Evolutionary conservation across 306 rosid genomes (phyloP).

Genomic region (Dalbergia cochinchinensis): DNA sequence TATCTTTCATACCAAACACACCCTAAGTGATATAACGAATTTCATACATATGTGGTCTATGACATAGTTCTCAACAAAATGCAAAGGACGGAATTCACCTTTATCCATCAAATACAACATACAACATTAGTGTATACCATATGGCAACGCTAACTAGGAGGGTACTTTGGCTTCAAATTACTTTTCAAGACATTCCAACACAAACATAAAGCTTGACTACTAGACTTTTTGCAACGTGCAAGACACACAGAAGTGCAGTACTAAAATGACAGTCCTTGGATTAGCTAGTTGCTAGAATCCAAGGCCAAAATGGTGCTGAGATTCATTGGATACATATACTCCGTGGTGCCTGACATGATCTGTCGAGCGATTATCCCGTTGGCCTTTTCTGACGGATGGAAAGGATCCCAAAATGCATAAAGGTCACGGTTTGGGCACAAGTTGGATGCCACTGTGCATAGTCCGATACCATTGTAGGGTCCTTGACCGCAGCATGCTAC

Average conservation of each 20-base stretch:
- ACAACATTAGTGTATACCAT: background rate
- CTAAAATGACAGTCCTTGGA: conserved; percentile 10
- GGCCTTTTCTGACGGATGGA: conserved; percentile 79
- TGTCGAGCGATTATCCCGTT: conserved; percentile 50
- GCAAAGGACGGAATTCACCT: background rate
- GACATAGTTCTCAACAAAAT: background rate
- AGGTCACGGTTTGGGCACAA: conserved; percentile 66
- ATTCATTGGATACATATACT: conserved; percentile 84
- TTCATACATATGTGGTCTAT: too few relatives aligned
- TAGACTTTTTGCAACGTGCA: background rate
- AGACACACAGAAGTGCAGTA: conserved; percentile 4
- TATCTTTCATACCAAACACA: too few relatives aligned
- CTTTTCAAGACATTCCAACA: conserved; percentile 27
- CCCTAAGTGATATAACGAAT: too few relatives aligned
- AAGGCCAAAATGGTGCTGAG: conserved; percentile 80
- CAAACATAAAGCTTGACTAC: background rate
- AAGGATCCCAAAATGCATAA: conserved; percentile 87
- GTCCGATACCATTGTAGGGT: conserved; percentile 72
- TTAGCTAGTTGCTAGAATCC: conserved; percentile 55
- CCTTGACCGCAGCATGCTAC: conserved; percentile 94
- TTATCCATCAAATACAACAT: conserved; percentile 22
- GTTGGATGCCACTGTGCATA: conserved; percentile 69
- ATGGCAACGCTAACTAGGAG: conserved; percentile 4
- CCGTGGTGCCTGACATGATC: conserved; percentile 55
- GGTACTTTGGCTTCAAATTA: conserved; percentile 7